Evolutionary conservation across 2,329 filamentous ascomycete genomes (phyloP).

Genomic region (Chaetomium sp.): DNA sequence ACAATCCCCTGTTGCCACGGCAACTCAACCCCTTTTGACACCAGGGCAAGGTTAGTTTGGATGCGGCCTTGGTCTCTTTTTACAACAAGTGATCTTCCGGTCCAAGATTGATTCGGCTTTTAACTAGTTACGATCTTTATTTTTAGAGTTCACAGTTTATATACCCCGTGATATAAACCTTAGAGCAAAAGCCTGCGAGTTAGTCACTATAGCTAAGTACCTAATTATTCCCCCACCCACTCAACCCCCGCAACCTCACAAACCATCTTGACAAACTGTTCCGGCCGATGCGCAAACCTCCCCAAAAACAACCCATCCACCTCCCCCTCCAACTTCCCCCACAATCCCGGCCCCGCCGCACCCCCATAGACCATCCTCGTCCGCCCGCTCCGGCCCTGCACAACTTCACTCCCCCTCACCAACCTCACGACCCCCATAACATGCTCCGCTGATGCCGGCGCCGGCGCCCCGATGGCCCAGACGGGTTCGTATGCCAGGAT

Average conservation of each 20-base stretch:
- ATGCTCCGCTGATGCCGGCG: conserved; percentile 66
- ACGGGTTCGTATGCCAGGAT: conserved; percentile 83
- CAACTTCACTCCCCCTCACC: conserved; percentile 48
- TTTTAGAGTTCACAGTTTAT: too few relatives aligned
- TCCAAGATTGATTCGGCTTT: too few relatives aligned
- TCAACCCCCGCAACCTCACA: conserved; percentile 54
- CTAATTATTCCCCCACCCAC: background rate
- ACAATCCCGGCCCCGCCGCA: conserved; percentile 74
- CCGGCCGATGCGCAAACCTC: conserved; percentile 71
- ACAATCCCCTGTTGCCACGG: too few relatives aligned
- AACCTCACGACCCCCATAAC: conserved; percentile 64
- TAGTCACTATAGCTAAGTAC: too few relatives aligned
- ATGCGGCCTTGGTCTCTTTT: too few relatives aligned
- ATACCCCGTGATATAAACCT: too few relatives aligned
- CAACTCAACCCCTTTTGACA: background rate
- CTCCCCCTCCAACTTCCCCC: conserved; percentile 56
- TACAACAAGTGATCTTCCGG: too few relatives aligned
- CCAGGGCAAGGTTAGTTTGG: too few relatives aligned
- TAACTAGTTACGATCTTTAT: too few relatives aligned
- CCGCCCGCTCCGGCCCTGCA: conserved; percentile 44
- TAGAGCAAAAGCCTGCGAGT: too few relatives aligned
- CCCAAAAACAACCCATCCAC: conserved; percentile 79
- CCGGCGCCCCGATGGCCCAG: conserved; percentile 74
- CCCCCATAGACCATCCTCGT: conserved; percentile 76
- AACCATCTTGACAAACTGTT: conserved; percentile 65